Percentiles rank a stretch among this genome's conserved stretches.
Conservation (phyloP, 2,329 filamentous ascomycete genomes). For the Sporothrix inflata region DNA sequence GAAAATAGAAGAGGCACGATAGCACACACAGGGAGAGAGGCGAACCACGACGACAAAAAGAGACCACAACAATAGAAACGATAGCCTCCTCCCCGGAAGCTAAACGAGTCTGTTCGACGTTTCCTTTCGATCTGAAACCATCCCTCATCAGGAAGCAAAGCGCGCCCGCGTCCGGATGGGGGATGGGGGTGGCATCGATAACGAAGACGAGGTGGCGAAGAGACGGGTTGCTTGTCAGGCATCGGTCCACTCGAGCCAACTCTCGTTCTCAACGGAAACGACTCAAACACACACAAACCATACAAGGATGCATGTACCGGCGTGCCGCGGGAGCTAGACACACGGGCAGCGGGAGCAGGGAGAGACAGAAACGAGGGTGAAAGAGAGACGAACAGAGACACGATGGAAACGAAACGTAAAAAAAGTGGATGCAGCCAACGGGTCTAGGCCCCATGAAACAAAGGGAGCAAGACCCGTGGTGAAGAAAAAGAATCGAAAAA, state of each 20-base stretch:
- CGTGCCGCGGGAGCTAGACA: constrained; percentile 1
- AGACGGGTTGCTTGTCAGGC: background rate
- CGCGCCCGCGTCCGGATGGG: constrained; percentile 12
- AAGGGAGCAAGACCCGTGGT: background rate
- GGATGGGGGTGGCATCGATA: background rate
- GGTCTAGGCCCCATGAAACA: constrained; percentile 11
- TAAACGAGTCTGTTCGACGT: background rate
- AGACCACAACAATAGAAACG: background rate
- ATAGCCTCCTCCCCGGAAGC: background rate
- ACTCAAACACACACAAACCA: too few species aligned
- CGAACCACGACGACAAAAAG: background rate
- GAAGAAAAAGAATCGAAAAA: background rate
- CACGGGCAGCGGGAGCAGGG: constrained; percentile 20
- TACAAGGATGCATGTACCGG: background rate
- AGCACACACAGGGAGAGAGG: background rate
- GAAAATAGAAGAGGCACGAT: background rate
- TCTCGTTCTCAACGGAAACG: too few species aligned
- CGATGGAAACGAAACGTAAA: constrained; percentile 1
- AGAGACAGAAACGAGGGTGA: background rate
- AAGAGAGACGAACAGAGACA: background rate
- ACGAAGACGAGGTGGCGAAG: background rate
- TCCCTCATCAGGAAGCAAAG: constrained; percentile 17
- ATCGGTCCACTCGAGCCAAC: background rate
- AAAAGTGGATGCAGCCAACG: background rate
- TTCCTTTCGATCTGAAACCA: background rate